phyloP scores from a whole-genome alignment of 495 filamentous ascomycete species.

The Staphylotrichum tortipilum region DNA sequence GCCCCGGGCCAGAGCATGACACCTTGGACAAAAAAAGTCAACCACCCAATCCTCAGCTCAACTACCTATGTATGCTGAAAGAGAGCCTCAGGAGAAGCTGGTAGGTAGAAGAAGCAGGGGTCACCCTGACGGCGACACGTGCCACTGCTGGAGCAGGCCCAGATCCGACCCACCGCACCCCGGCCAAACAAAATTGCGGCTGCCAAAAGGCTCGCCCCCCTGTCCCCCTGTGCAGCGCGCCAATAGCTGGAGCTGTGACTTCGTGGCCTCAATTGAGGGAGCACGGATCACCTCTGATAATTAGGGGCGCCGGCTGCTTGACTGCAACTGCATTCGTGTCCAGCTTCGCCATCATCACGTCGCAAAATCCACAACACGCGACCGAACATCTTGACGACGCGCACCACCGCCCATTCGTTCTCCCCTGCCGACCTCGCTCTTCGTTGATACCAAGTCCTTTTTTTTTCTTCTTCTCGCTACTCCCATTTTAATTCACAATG shows the following conservation, averaged over 20 bases:
- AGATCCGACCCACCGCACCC: not conserved
- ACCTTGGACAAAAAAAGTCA: no score
- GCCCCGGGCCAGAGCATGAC: no score
- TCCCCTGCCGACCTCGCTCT: no score
- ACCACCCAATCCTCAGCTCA: no score
- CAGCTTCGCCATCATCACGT: slow-evolving; percentile 9
- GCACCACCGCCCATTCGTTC: slow-evolving; percentile 9
- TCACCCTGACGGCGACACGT: not conserved
- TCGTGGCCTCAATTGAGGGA: slow-evolving; percentile 32
- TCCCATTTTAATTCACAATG: slow-evolving; percentile 21
- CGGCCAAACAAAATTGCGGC: slow-evolving; percentile 10
- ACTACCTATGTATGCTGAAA: not conserved
- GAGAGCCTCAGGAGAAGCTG: no score
- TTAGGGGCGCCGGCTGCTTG: slow-evolving; percentile 20
- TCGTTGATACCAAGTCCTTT: slow-evolving; percentile 18
- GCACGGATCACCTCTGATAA: slow-evolving; percentile 20
- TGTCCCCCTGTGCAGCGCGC: no score
- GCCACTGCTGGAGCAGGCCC: not conserved
- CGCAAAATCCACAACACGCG: slow-evolving; percentile 4
- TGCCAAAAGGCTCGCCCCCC: no score
- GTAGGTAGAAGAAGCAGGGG: no score
- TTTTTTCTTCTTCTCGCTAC: slow-evolving; percentile 15
- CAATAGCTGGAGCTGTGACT: slow-evolving; percentile 15
- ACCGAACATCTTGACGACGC: slow-evolving; percentile 7
- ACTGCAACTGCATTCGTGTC: no score